A percentile compares a stretch with the other conserved stretches of the same genome.
Conservation (phyloP, 352 stramenopile genomes). For the Pythium phragmiticola region DNA sequence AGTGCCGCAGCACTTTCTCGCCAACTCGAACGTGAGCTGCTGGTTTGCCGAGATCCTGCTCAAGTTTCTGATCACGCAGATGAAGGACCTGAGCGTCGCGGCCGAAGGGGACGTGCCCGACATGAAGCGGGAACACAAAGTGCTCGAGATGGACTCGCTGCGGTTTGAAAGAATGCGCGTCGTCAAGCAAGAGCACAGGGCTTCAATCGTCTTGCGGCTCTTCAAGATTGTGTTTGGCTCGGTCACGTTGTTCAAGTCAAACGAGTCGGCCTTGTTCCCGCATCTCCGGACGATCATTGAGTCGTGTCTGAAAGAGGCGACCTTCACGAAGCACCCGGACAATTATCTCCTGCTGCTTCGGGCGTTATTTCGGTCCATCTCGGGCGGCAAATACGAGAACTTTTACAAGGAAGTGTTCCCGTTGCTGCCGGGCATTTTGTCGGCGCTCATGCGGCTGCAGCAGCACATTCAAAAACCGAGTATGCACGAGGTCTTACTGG, state of each 20-base stretch:
- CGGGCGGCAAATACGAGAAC: slow-evolving; percentile 97
- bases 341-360: slow-evolving; percentile 95
- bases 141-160: slow-evolving; percentile 69
- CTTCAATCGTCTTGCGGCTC: slow-evolving; percentile 88
- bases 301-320: slow-evolving; percentile 90
- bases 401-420: slow-evolving; percentile 97
- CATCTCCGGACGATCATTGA: slow-evolving; percentile 94
- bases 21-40: slow-evolving; percentile 91
- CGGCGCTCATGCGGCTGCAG: slow-evolving; percentile 93
- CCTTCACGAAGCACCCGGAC: slow-evolving; percentile 89
- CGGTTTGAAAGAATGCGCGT: slow-evolving; percentile 79
- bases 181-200: slow-evolving; percentile 68
- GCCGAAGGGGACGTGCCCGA: slow-evolving; percentile 75
- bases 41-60: slow-evolving; percentile 95
- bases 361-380: slow-evolving; percentile 95
- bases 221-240: slow-evolving; percentile 97
- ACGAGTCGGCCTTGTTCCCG: slow-evolving; percentile 93
- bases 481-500: slow-evolving; percentile 92
- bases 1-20: slow-evolving; percentile 94
- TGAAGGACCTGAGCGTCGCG: slow-evolving; percentile 90
- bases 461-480: slow-evolving; percentile 80
- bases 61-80: slow-evolving; percentile 93
- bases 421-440: slow-evolving; percentile 92
- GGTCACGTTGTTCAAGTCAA: slow-evolving; percentile 94
- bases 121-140: slow-evolving; percentile 70